phyloP scores from a whole-genome alignment of 306 rosid genomes.

The Canavalia gladiata region DNA sequence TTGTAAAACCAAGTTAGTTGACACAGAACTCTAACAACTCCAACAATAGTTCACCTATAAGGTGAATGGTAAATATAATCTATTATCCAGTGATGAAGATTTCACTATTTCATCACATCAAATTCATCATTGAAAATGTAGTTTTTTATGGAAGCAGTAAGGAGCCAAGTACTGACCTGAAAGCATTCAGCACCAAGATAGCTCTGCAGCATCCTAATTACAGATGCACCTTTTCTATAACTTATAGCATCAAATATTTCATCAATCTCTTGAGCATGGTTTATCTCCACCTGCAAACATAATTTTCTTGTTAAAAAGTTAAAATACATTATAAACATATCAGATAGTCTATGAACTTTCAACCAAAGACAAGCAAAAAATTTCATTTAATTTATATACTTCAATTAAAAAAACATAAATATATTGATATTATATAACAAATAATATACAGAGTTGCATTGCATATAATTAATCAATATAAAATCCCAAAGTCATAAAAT shows the following conservation, averaged over 20 bases:
- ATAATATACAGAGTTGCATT: slow-evolving; percentile 12
- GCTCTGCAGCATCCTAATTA: slow-evolving; percentile 95
- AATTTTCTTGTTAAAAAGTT: slow-evolving; percentile 26
- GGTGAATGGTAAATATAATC: not conserved
- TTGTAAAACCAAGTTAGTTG: slow-evolving; percentile 2
- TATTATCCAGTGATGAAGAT: slow-evolving; percentile 24
- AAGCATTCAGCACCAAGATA: slow-evolving; percentile 91
- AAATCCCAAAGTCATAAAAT: slow-evolving; percentile 24
- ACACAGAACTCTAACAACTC: slow-evolving; percentile 27
- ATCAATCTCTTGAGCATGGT: slow-evolving; percentile 89
- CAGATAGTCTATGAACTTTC: slow-evolving; percentile 21
- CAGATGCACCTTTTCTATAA: slow-evolving; percentile 91
- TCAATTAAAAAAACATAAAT: not conserved
- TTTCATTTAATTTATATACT: not conserved
- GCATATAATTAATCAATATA: slow-evolving; percentile 12
- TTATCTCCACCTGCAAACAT: slow-evolving; percentile 82
- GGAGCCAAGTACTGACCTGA: slow-evolving; percentile 72
- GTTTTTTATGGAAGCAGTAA: slow-evolving; percentile 19
- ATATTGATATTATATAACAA: not conserved
- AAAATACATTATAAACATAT: slow-evolving; percentile 1
- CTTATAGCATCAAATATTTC: slow-evolving; percentile 96
- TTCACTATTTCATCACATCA: slow-evolving; percentile 34
- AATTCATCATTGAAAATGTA: slow-evolving; percentile 31
- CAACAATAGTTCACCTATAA: slow-evolving; percentile 1
- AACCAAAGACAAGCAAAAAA: not conserved